phyloP scores from a whole-genome alignment of 2,329 filamentous ascomycete species.

The Tolypocladium tropicale region DNA sequence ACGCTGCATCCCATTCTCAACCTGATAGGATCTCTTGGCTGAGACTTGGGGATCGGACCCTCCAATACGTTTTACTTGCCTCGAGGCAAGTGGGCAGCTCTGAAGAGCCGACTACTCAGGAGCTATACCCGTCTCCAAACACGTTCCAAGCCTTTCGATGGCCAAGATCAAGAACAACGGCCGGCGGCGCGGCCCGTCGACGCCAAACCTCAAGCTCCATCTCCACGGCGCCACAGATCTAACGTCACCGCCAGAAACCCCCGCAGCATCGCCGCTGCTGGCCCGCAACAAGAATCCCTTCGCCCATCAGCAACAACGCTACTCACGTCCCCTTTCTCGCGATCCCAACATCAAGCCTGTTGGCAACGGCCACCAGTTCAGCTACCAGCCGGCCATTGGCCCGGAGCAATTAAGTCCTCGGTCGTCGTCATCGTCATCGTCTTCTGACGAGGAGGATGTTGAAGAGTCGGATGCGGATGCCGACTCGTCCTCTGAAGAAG shows the following conservation, averaged over 20 bases:
- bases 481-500: constrained; percentile 6
- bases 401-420: constrained; percentile 26
- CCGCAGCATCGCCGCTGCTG: constrained; percentile 26
- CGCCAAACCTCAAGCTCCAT: constrained; percentile 29
- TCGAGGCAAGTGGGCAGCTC: background rate
- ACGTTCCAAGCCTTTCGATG: constrained; percentile 6
- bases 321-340: constrained; percentile 17
- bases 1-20: constrained; percentile 8
- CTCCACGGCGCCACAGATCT: constrained; percentile 22
- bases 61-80: background rate
- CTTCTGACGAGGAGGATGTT: constrained; percentile 9
- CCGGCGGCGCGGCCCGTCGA: constrained; percentile 27
- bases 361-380: constrained; percentile 31
- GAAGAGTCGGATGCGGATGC: constrained; percentile 11
- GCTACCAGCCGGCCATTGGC: constrained; percentile 24
- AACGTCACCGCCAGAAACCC: constrained; percentile 38
- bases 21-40: constrained; percentile 11
- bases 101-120: background rate
- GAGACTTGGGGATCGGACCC: background rate
- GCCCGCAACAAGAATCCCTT: constrained; percentile 17
- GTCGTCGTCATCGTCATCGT: constrained; percentile 22
- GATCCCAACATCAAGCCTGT: constrained; percentile 32
- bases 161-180: constrained; percentile 1
- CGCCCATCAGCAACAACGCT: constrained; percentile 14
- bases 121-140: background rate